Evolutionary conservation across 2,329 filamentous ascomycete genomes (phyloP).

Genomic region (Didymellaceae sp.): DNA sequence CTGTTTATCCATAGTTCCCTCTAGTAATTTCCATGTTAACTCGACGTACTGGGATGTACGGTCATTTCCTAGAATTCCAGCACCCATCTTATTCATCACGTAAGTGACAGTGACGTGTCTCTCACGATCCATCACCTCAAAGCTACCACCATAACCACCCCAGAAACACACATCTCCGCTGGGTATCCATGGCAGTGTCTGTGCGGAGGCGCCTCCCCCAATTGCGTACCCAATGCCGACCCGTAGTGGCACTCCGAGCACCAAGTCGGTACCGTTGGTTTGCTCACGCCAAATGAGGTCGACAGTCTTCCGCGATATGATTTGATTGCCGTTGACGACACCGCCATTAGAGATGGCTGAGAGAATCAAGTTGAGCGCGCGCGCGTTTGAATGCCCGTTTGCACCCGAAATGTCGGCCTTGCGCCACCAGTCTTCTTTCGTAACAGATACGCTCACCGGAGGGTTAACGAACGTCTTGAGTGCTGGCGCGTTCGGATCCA

Average conservation of each 20-base stretch:
- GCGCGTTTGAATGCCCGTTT: conserved; percentile 22
- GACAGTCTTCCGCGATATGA: conserved; percentile 18
- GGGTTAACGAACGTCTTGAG: conserved; percentile 13
- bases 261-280: conserved; percentile 11
- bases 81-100: conserved; percentile 1
- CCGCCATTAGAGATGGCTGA: conserved; percentile 15
- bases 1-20: no score
- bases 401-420: background rate
- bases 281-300: conserved; percentile 21
- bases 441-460: background rate
- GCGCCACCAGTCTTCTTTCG: background rate
- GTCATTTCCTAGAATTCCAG: background rate
- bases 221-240: conserved; percentile 20
- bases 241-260: background rate
- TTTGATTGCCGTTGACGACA: background rate
- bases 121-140: background rate
- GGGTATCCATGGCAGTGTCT: background rate
- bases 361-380: conserved; percentile 12
- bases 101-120: background rate
- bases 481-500: background rate
- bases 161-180: background rate
- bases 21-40: background rate
- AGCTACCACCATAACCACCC: background rate
- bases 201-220: background rate
- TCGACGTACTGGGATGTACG: background rate